These are phyloP conservation scores for Brassica balearica DNA, from an alignment of 441 rosid genomes.

Conservation along the genomic window DNA sequence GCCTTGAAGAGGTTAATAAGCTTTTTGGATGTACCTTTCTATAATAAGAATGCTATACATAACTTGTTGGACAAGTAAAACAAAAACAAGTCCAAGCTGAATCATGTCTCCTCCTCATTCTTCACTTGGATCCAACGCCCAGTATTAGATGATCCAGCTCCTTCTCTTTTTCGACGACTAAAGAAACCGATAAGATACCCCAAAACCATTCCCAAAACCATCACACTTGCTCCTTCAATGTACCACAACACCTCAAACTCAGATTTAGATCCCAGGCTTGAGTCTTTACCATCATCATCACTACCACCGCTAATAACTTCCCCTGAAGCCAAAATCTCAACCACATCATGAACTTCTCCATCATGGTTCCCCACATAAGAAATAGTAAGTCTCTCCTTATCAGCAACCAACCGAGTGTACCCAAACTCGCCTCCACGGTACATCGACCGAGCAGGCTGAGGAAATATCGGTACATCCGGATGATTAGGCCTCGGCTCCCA, in stretches of 20 bases:
- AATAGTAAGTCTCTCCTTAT: slow-evolving; percentile 72
- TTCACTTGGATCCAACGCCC: slow-evolving; percentile 67
- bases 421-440: slow-evolving; percentile 92
- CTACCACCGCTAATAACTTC: slow-evolving; percentile 57
- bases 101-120: slow-evolving; percentile 66
- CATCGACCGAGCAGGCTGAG: slow-evolving; percentile 76
- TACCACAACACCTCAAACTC: slow-evolving; percentile 54
- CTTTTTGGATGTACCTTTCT: neutral
- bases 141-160: slow-evolving; percentile 28
- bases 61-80: slow-evolving; percentile 23
- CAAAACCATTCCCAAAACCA: slow-evolving; percentile 68
- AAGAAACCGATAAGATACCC: slow-evolving; percentile 72
- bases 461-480: slow-evolving; percentile 69
- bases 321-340: slow-evolving; percentile 80
- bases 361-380: slow-evolving; percentile 87
- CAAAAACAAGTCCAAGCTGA: slow-evolving; percentile 16
- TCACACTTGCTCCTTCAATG: slow-evolving; percentile 65
- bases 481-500: slow-evolving; percentile 87
- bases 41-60: slow-evolving; percentile 28
- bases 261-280: slow-evolving; percentile 21
- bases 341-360: slow-evolving; percentile 82
- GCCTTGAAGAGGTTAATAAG: too few species aligned
- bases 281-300: slow-evolving; percentile 11
- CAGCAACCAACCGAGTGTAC: slow-evolving; percentile 81
- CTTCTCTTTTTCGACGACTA: slow-evolving; percentile 57